Conservation (phyloP, 257 asterid species). For the Solanum appendiculatum region DNA sequence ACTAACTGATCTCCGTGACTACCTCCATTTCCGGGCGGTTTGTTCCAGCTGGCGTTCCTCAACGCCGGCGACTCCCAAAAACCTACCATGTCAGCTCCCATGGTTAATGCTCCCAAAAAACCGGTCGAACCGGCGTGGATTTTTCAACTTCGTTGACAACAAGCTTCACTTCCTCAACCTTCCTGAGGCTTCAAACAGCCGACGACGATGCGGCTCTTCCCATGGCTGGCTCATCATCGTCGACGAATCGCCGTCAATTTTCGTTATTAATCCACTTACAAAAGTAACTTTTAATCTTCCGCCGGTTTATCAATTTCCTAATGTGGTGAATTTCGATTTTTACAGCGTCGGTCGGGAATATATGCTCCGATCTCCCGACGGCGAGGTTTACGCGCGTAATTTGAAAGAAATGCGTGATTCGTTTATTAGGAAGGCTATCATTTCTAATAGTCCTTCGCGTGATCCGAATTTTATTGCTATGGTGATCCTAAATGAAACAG, state of each 20-base stretch:
- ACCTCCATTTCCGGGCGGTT: constrained; percentile 64
- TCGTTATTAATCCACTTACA: constrained; percentile 70
- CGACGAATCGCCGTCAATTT: constrained; percentile 58
- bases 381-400: constrained; percentile 12
- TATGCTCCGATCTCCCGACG: constrained; percentile 25
- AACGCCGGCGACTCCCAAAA: constrained; percentile 26
- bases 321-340: constrained; percentile 40
- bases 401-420: constrained; percentile 62
- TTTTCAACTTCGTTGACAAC: constrained; percentile 32
- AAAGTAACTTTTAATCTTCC: constrained; percentile 49
- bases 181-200: constrained; percentile 47
- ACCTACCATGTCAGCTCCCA: constrained; percentile 70
- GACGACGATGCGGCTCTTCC: constrained; percentile 78
- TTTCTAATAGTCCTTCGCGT: constrained; percentile 41
- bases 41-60: constrained; percentile 50
- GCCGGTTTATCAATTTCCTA: constrained; percentile 45
- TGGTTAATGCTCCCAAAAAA: constrained; percentile 77
- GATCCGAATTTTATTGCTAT: constrained; percentile 33
- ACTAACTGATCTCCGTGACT: constrained; percentile 37
- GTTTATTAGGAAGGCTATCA: constrained; percentile 49
- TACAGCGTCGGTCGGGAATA: constrained; percentile 60
- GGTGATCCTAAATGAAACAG: constrained; percentile 35
- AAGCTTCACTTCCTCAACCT: constrained; percentile 36
- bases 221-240: constrained; percentile 59
- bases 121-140: constrained; percentile 36